These are phyloP conservation scores for Coemansia sp. DNA, from an alignment of 192 early-diverging fungal species.

Conservation along the genomic window DNA sequence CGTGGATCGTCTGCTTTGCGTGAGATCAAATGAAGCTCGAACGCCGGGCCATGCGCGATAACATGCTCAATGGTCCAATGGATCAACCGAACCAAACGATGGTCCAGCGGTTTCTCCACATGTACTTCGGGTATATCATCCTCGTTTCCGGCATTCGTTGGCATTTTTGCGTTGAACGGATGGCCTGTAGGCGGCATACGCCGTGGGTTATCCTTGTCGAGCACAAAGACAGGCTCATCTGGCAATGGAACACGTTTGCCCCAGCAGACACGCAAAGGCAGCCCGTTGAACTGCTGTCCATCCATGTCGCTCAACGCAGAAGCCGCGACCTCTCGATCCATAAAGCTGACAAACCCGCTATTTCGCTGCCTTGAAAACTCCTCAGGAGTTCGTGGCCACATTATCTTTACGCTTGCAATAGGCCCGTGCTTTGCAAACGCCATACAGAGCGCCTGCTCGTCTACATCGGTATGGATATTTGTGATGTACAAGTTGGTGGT, in stretches of 20 bases:
- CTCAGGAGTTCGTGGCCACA: slow-evolving; percentile 91
- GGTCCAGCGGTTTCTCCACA: slow-evolving; percentile 63
- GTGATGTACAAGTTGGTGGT: slow-evolving; percentile 87
- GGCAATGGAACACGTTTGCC: slow-evolving; percentile 80
- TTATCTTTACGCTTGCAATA: slow-evolving; percentile 89
- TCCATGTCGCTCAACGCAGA: slow-evolving; percentile 73
- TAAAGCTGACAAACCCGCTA: slow-evolving; percentile 89
- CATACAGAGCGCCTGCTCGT: slow-evolving; percentile 70
- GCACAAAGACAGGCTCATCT: slow-evolving; percentile 63
- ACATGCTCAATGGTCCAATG: slow-evolving; percentile 86
- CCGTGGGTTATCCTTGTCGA: slow-evolving; percentile 6
- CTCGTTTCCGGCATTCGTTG: slow-evolving; percentile 8
- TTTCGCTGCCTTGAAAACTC: slow-evolving; percentile 77
- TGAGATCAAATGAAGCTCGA: slow-evolving; percentile 70
- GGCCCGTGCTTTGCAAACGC: slow-evolving; percentile 82
- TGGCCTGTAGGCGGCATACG: slow-evolving; percentile 18
- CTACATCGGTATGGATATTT: slow-evolving; percentile 72
- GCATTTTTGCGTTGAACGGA: slow-evolving; percentile 34
- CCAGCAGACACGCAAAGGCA: slow-evolving; percentile 73
- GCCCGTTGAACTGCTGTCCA: slow-evolving; percentile 20
- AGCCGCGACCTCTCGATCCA: slow-evolving; percentile 71
- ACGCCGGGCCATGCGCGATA: slow-evolving; percentile 67
- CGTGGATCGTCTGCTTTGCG: slow-evolving; percentile 63
- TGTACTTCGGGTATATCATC: slow-evolving; percentile 59
- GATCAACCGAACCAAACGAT: slow-evolving; percentile 60